Conservation (phyloP, 768 basidiomycete genomes). For the Mycena vitilis region DNA sequence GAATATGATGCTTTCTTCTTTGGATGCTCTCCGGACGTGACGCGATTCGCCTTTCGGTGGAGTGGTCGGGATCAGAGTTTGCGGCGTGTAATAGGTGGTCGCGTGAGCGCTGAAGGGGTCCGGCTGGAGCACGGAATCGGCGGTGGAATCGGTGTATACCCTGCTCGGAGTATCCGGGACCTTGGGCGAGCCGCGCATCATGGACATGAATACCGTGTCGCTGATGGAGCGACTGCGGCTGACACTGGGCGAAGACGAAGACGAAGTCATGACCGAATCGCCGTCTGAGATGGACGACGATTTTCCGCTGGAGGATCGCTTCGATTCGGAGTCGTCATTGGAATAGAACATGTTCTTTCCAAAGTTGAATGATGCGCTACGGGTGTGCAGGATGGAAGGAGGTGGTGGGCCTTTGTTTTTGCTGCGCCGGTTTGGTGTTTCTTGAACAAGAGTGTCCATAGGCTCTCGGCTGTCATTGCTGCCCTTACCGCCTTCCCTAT, state of each 20-base stretch:
- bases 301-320: constrained; percentile 44
- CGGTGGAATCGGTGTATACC: constrained; percentile 51
- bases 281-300: constrained; percentile 41
- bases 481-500: constrained; percentile 50
- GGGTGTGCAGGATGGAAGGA: constrained; percentile 57
- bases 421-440: constrained; percentile 55
- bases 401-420: constrained; percentile 51
- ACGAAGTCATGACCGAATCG: constrained; percentile 40
- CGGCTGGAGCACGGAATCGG: constrained; percentile 52
- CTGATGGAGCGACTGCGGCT: constrained; percentile 66
- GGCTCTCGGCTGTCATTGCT: constrained; percentile 44
- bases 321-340: constrained; percentile 42
- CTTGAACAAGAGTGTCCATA: constrained; percentile 41
- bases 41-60: constrained; percentile 59
- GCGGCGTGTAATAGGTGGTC: constrained; percentile 82
- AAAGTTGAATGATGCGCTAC: constrained; percentile 75
- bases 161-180: constrained; percentile 51
- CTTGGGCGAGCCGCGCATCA: constrained; percentile 55
- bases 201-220: constrained; percentile 71
- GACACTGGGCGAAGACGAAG: constrained; percentile 42
- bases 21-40: constrained; percentile 73
- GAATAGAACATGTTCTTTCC: constrained; percentile 73
- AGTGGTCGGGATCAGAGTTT: constrained; percentile 76
- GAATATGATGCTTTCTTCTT: constrained; percentile 79
- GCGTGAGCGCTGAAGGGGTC: constrained; percentile 83